A percentile compares a stretch with the other conserved stretches of the same genome.
phyloP scores from a whole-genome alignment of 257 asterid genomes.

The Nicotiana obtusifolia region DNA sequence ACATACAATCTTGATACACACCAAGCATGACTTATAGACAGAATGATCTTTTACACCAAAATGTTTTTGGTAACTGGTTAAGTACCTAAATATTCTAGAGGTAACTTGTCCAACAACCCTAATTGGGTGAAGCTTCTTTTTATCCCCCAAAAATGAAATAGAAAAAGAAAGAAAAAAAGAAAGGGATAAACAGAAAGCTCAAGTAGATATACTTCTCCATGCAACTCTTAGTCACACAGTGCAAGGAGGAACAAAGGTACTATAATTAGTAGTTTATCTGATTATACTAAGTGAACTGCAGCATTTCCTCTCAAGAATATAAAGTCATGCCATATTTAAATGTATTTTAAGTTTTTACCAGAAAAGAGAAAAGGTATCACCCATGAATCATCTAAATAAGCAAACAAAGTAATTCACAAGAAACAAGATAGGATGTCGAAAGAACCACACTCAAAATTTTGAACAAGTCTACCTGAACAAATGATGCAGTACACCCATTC shows the following conservation, averaged over 20 bases:
- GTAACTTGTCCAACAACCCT: neutral
- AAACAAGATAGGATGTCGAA: neutral
- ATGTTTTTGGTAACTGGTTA: neutral
- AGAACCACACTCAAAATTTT: neutral
- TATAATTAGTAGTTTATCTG: neutral
- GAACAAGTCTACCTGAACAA: slow-evolving; percentile 54
- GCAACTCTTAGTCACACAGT: neutral
- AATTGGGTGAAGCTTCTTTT: neutral
- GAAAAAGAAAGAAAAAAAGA: neutral
- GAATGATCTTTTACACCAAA: neutral
- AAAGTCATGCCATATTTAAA: neutral
- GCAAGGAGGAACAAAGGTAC: neutral
- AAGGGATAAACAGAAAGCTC: neutral
- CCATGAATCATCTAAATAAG: neutral
- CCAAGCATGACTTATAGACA: neutral
- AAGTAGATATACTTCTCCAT: neutral
- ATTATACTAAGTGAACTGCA: neutral
- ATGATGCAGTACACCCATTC: slow-evolving; percentile 75
- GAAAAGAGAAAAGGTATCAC: neutral
- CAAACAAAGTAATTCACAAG: neutral
- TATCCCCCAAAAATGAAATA: neutral
- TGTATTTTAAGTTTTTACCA: neutral
- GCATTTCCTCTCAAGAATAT: neutral
- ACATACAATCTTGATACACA: neutral
- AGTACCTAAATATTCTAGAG: neutral